Percentiles rank a stretch among this genome's conserved stretches.
Evolutionary conservation across 352 stramenopile species (phyloP).

Genomic region (Pythium angustatum): DNA sequence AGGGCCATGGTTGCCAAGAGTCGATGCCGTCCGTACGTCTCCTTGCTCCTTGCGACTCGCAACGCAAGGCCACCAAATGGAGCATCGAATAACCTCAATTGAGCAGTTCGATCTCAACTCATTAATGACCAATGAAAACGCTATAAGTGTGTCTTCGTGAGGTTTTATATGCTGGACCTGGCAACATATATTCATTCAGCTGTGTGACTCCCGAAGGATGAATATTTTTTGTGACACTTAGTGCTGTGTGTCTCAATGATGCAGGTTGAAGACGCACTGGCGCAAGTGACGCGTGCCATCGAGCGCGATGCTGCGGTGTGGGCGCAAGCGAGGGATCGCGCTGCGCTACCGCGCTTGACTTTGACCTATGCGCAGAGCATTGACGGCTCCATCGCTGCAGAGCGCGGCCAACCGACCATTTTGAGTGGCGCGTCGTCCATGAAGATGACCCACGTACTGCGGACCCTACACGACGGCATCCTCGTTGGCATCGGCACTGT

Average conservation of each 20-base stretch:
- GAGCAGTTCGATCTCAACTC: conserved; percentile 2
- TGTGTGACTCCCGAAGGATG: not conserved
- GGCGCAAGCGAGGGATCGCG: conserved; percentile 14
- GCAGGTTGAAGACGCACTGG: conserved; percentile 34
- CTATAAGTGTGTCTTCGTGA: not conserved
- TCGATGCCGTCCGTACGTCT: conserved; percentile 3
- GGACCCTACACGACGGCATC: conserved; percentile 86
- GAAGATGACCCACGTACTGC: conserved; percentile 88
- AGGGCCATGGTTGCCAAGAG: conserved; percentile 42
- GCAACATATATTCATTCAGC: conserved; percentile 14
- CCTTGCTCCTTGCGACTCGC: conserved; percentile 5
- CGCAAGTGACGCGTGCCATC: conserved; percentile 33
- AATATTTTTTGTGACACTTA: conserved; percentile 3
- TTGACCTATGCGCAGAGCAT: conserved; percentile 91
- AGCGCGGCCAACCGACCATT: conserved; percentile 64
- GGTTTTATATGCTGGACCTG: conserved; percentile 19
- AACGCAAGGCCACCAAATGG: conserved; percentile 29
- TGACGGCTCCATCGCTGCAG: conserved; percentile 75
- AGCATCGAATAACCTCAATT: conserved; percentile 20
- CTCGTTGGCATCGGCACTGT: conserved; percentile 87
- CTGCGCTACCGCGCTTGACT: conserved; percentile 56
- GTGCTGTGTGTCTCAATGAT: too few relatives aligned
- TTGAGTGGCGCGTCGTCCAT: conserved; percentile 71
- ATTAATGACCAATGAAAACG: conserved; percentile 1
- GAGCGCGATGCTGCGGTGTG: conserved; percentile 31